These are phyloP conservation scores for Zychaea mexicana DNA, from an alignment of 371 early-diverging fungal genomes.

Conservation along the genomic window DNA sequence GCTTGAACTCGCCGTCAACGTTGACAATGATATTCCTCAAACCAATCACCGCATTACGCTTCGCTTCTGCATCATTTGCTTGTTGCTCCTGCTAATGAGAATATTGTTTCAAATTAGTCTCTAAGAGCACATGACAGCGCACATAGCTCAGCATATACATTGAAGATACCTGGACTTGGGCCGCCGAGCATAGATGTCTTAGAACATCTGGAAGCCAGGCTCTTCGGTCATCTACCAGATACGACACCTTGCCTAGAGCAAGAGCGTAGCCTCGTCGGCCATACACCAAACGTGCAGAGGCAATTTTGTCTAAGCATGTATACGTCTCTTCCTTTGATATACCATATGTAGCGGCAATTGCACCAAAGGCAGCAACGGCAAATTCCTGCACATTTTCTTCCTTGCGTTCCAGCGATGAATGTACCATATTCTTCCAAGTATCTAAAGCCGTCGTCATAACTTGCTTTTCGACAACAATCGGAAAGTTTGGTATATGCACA, in stretches of 20 bases:
- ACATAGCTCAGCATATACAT: neutral
- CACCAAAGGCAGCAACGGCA: slow-evolving; percentile 63
- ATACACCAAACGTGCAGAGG: slow-evolving; percentile 40
- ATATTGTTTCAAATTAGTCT: neutral
- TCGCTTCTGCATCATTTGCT: slow-evolving; percentile 67
- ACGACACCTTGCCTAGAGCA: slow-evolving; percentile 66
- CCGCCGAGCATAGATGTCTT: slow-evolving; percentile 25
- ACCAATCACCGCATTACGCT: slow-evolving; percentile 67
- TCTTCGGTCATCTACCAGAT: slow-evolving; percentile 9
- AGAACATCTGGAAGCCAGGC: slow-evolving; percentile 31
- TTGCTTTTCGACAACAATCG: neutral
- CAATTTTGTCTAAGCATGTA: slow-evolving; percentile 30
- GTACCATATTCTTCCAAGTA: slow-evolving; percentile 56
- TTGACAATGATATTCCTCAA: slow-evolving; percentile 44
- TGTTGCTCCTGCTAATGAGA: slow-evolving; percentile 33
- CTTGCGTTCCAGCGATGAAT: slow-evolving; percentile 63
- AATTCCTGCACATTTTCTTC: slow-evolving; percentile 71
- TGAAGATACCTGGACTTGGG: slow-evolving; percentile 30
- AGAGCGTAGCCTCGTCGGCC: slow-evolving; percentile 68
- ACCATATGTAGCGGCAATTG: slow-evolving; percentile 49
- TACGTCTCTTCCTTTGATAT: slow-evolving; percentile 29
- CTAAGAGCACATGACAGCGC: too few species aligned
- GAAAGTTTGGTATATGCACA: slow-evolving; percentile 42
- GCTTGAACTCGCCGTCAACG: slow-evolving; percentile 37
- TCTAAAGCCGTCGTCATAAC: slow-evolving; percentile 5